These are phyloP conservation scores for Globisporangium cystogenes DNA, from an alignment of 352 stramenopile genomes.

Conservation along the genomic window DNA sequence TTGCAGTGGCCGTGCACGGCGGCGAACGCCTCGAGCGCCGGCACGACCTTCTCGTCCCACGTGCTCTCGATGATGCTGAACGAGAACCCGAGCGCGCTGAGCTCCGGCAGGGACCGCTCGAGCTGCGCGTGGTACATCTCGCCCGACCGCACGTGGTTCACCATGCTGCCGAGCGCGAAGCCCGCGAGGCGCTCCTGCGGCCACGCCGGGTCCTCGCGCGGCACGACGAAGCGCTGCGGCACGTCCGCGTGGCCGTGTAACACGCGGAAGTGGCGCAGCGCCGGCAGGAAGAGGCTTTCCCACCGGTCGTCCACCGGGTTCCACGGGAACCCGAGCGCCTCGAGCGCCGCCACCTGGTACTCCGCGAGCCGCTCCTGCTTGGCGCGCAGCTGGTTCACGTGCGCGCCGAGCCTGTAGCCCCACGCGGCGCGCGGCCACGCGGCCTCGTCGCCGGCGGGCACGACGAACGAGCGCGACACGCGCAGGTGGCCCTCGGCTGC, in stretches of 20 bases:
- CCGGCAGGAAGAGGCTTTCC: slow-evolving; percentile 29
- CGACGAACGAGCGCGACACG: slow-evolving; percentile 7
- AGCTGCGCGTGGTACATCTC: slow-evolving; percentile 26
- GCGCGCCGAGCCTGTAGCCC: slow-evolving; percentile 8
- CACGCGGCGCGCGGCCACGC: slow-evolving; percentile 3
- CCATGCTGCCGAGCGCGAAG: slow-evolving; percentile 34
- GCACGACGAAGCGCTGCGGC: slow-evolving; percentile 33
- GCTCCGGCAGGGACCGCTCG: slow-evolving; percentile 22
- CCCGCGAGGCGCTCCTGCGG: slow-evolving; percentile 14
- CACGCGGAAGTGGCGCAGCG: slow-evolving; percentile 25
- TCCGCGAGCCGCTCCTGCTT: slow-evolving; percentile 11
- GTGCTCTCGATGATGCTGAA: slow-evolving; percentile 38
- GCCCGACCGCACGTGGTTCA: slow-evolving; percentile 40
- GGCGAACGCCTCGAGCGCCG: slow-evolving; percentile 37
- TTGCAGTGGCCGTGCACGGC: slow-evolving; percentile 35
- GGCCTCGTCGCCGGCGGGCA: slow-evolving; percentile 10
- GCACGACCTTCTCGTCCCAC: slow-evolving; percentile 49
- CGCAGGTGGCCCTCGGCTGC: slow-evolving; percentile 5
- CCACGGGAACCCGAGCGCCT: slow-evolving; percentile 37
- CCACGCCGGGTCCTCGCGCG: slow-evolving; percentile 16
- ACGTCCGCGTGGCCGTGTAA: slow-evolving; percentile 35
- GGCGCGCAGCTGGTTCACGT: slow-evolving; percentile 23
- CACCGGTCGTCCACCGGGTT: slow-evolving; percentile 28
- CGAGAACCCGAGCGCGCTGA: slow-evolving; percentile 43
- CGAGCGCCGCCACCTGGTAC: slow-evolving; percentile 29